phyloP scores from a whole-genome alignment of 495 filamentous ascomycete species.

The Parachaetomium inaequale region DNA sequence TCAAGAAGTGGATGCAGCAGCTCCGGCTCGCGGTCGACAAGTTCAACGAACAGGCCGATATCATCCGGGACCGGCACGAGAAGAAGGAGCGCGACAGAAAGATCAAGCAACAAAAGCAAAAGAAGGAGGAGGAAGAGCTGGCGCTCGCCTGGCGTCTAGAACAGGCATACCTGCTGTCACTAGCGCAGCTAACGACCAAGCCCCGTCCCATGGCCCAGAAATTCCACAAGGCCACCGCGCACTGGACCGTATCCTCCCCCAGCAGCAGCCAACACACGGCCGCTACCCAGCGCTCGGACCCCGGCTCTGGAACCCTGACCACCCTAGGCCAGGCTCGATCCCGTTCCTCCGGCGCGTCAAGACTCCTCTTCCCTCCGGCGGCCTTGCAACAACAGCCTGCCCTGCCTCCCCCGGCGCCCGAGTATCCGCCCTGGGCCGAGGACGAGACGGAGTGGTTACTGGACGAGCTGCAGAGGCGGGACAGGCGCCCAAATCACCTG shows the following conservation, averaged over 20 bases:
- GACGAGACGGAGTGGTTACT: constrained; percentile 10
- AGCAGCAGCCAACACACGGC: background rate
- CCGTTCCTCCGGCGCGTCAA: background rate
- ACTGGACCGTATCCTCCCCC: background rate
- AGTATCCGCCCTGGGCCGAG: background rate
- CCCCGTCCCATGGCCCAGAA: background rate
- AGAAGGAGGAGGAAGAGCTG: background rate
- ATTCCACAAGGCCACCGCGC: background rate
- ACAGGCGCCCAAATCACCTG: background rate
- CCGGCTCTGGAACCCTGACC: background rate
- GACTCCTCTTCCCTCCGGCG: background rate
- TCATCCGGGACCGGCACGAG: background rate
- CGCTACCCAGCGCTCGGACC: background rate
- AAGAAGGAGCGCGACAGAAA: constrained; percentile 7
- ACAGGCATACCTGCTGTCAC: background rate
- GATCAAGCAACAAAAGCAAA: background rate
- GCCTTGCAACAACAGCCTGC: background rate
- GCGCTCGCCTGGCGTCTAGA: background rate
- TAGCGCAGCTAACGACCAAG: background rate
- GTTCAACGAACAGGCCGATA: constrained; percentile 13
- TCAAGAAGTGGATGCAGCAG: constrained; percentile 9
- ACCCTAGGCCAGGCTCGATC: background rate
- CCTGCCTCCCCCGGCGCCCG: background rate
- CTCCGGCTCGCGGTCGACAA: background rate
- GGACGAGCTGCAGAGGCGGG: background rate